Base-by-base conservation (phyloP, 345 rosid genomes). In the Eucalyptus pauciflora region DNA sequence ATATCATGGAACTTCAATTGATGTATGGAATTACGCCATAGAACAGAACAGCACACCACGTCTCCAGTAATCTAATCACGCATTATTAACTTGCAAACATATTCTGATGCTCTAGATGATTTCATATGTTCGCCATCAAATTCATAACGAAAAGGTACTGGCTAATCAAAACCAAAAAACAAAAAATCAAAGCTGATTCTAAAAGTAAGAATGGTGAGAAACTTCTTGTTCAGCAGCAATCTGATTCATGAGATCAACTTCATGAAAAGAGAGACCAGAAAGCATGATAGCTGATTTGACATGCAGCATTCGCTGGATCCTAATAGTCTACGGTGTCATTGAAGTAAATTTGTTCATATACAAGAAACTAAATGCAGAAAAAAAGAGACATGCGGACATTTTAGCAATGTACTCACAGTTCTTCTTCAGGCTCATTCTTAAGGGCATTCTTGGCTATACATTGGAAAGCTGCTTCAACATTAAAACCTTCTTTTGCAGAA, bases 401-500 rank as follows among this genome's bases (percentile, higher is more conserved):
- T 85, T 86, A 41, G 76, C 69, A 60, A 69, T 51, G 88, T 41
- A 90, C 98, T 93, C 92, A 96, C 98, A 93, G 89, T 86, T 96
- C 99, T 92, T 97, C 98, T 92, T 96, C 96, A 43, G 98, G 98
- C 90, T 95, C 98, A 90, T 95, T 97, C 92, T 96, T 96, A 31
- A 97, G 95, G 7, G 99, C 99, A 87, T 97, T 93, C 89, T 96
- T 96, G 83, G 99, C 97, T 90, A 97, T 95, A 90, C 96, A 94
- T 89, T 95, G 94, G 88, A 97, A 97, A 91, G 98, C 98, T 25
- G 93, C 97, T 54, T 97, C 99, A 10, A 97, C 98, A 29, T 97
- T 97, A 90, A 95, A 93, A 33, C 99, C 99, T 93, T 97, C 99
- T 90, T 96, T 96, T 2, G 99, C 99, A 4, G 99, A 96, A 45